Evolutionary conservation across 495 filamentous ascomycete genomes (phyloP).

Genomic region (Aspergillus panamensis): DNA sequence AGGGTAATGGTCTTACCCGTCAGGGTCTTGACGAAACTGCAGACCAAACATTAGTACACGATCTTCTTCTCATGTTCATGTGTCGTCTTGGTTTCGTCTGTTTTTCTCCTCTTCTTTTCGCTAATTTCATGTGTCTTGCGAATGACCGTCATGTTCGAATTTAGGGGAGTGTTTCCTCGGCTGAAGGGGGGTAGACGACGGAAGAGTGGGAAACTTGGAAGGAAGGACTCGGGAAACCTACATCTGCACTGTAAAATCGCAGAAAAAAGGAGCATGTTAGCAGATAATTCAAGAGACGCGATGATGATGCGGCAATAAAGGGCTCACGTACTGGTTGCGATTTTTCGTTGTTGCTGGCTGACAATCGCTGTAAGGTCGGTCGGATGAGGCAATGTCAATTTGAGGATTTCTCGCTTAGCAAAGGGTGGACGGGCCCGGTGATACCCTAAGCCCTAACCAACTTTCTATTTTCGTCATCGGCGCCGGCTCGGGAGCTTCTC

Average conservation of each 20-base stretch:
- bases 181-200: conserved; percentile 2
- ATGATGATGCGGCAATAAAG: conserved; percentile 11
- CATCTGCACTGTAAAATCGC: conserved; percentile 69
- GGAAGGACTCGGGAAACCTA: conserved; percentile 42
- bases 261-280: conserved; percentile 41
- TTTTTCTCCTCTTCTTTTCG: background rate
- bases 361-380: conserved; percentile 45
- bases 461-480: conserved; percentile 5
- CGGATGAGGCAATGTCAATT: conserved; percentile 44
- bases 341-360: conserved; percentile 50
- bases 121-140: background rate
- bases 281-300: conserved; percentile 16
- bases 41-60: conserved; percentile 31
- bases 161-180: background rate
- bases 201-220: conserved; percentile 12
- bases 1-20: conserved; percentile 99
- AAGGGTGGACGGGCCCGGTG: conserved; percentile 29
- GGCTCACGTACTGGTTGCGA: conserved; percentile 57
- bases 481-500: conserved; percentile 7
- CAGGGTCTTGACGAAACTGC: conserved; percentile 94
- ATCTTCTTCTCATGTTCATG: background rate
- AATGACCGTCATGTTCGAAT: background rate
- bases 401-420: conserved; percentile 49
- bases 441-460: conserved; percentile 41
- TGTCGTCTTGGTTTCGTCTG: background rate